Base-by-base conservation (phyloP, 176 grass and related monocot species). In the Echinochloa phyllopogon region DNA sequence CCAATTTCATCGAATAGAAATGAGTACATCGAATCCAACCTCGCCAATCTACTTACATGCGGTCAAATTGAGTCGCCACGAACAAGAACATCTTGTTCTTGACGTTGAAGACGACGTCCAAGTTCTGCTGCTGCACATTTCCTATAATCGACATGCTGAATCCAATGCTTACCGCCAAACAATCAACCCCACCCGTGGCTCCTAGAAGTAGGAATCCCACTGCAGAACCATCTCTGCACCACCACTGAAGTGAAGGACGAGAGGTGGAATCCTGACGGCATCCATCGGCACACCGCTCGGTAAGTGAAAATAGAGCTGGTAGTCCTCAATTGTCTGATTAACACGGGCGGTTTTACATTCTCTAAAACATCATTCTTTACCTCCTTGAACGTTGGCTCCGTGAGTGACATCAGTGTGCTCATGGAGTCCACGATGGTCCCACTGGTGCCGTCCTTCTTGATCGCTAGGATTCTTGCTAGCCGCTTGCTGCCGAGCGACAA, bases 211-310 rank as follows among this genome's bases (percentile, higher is more conserved):
- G 69, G 85, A 90, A 0, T 93, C 84, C 40, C 50, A 39, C 1
- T 52, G 84, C 2, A 93, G 69, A 6, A 75, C 53, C 84, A 93
- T 81, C 23, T 70, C 84, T 0, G 51, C 61, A 3, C 72, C 76
- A 24, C 85, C 88, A 21, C 87, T 84, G 38, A 93, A 90, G 67
- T 93, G 84, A 8, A 90, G 88, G 15, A 87, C 80, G 6, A 90
- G 59, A 42, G 69, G 78, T 1, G 87, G 91, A 12, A 75, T 57
- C 8, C 87, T 38, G 3, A 91, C 83, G 0, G 49, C 67, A 4
- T 17, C 23, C 74, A 73, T 58, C 0, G 52, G 6, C 53, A 7
- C 1, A 11, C 82, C 70, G 4, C 21, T 18, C 1, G 81, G 81
- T 36, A 88, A 39, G 16, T 6, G 8, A 66, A 89, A 92, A 50